Evolutionary conservation across 2,329 filamentous ascomycete genomes (phyloP), one percentile per base, ranked within the genome.

Genomic region (Alternaria arbusti): DNA sequence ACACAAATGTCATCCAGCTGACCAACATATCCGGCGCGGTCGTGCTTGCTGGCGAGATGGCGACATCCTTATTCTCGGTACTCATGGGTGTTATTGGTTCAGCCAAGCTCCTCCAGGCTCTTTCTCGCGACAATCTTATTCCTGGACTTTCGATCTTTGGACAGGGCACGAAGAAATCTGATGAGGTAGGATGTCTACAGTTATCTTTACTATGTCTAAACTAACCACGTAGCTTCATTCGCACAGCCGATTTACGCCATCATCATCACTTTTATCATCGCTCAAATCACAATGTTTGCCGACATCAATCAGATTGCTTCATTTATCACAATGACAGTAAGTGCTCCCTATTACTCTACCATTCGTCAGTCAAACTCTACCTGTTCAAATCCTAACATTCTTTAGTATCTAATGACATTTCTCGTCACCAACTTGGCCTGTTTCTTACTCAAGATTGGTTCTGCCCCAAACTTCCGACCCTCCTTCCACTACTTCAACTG

Each of bases 401-500:
- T 6, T 6, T 40, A 71, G 66, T 96, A 96, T 75, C 88, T 96
- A 74, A 95, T 96, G 90, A 97, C 93, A 0, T 97, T 96, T 74
- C 87, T 96, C 54, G 91, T 95, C 44, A 96, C 92, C 80, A 96
- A 97, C 68, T 81, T 96, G 9, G 93, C 93, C 7, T 96, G 93
- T 70, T 96, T 97, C 72, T 82, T 96, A 2, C 85, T 97, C 59
- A 95, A 95, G 77, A 90, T 97, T 60, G 91, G 92, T 1, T 95
- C 93, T 1, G 93, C 93, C 0, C 93, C 93, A 5, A 97, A 97
- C 75, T 97, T 97, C 70, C 86, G 93, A 23, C 93, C 93, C 0
- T 93, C 91, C 0, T 97, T 97, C 79, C 91, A 93, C 74, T 95
- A 94, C 75, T 97, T 97, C 81, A 94, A 89, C 65, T 94, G 92